A percentile compares a stretch with the other conserved stretches of the same genome.
Evolutionary conservation across 805 yeast species (phyloP).

Genomic region (Martiniozyma abietophila): DNA sequence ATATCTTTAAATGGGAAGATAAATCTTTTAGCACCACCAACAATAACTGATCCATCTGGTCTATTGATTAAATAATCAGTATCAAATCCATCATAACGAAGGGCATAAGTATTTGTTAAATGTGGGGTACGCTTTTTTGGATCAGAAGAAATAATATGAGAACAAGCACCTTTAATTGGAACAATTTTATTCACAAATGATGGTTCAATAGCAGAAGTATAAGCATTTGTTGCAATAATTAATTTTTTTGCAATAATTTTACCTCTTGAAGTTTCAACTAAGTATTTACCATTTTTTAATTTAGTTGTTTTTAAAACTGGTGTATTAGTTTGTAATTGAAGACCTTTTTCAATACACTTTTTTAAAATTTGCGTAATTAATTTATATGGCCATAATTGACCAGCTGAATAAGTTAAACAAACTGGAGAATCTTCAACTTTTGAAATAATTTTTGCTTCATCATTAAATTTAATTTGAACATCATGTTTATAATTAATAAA

Average conservation of each 20-base stretch:
- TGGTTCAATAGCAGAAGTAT: conserved; percentile 21
- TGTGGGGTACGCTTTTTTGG: conserved; percentile 22
- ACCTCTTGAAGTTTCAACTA: conserved; percentile 25
- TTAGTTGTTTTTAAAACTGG: conserved; percentile 24
- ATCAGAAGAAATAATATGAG: conserved; percentile 21
- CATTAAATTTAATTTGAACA: conserved; percentile 26
- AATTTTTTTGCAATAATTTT: conserved; percentile 25
- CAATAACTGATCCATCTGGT: conserved; percentile 30
- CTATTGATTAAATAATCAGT: conserved; percentile 29
- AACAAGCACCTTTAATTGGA: conserved; percentile 28
- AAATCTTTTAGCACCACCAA: conserved; percentile 26
- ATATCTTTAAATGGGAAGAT: conserved; percentile 19
- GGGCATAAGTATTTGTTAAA: conserved; percentile 28
- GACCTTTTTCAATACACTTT: conserved; percentile 24
- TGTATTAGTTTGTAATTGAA: conserved; percentile 35
- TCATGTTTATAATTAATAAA: conserved; percentile 23
- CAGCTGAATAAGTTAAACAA: conserved; percentile 32
- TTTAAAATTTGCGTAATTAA: conserved; percentile 28
- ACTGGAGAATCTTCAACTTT: conserved; percentile 24
- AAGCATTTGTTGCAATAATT: conserved; percentile 31
- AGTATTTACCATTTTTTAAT: conserved; percentile 22
- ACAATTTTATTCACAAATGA: conserved; percentile 24
- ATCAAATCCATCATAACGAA: conserved; percentile 17
- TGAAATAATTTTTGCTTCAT: conserved; percentile 22
- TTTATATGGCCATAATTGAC: conserved; percentile 37